Evolutionary conservation across 1,284 basidiomycete genomes (phyloP).

Genomic region (Naganishia liquefaciens): DNA sequence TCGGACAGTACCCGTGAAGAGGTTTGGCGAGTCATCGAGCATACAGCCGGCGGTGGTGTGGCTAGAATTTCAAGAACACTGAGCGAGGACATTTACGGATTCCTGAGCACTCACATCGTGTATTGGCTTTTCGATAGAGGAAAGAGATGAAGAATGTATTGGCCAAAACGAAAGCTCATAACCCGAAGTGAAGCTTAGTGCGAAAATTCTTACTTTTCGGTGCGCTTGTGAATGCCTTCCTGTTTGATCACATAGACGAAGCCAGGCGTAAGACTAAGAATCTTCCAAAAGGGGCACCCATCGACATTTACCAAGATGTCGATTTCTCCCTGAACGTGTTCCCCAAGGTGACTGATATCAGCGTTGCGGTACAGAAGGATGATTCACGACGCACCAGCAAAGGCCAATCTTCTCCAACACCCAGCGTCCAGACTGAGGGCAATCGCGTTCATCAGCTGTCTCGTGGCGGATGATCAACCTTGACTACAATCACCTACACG

Average conservation of each 20-base stretch:
- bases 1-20: conserved; percentile 40
- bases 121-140: conserved; percentile 40
- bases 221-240: conserved; percentile 49
- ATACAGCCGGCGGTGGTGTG: conserved; percentile 48
- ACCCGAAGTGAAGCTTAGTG: background rate
- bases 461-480: background rate
- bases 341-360: no score
- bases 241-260: conserved; percentile 24
- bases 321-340: conserved; percentile 46
- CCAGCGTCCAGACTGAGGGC: conserved; percentile 49
- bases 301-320: conserved; percentile 46
- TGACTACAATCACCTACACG: conserved; percentile 58
- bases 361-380: no score
- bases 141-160: background rate
- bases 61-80: conserved; percentile 29
- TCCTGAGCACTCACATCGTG: conserved; percentile 41
- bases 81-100: background rate
- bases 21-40: conserved; percentile 38
- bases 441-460: background rate
- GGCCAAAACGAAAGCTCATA: background rate
- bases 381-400: conserved; percentile 40
- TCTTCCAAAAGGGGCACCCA: no score
- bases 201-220: conserved; percentile 42
- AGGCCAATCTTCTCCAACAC: conserved; percentile 47
- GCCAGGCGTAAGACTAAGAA: background rate